Evolutionary conservation across 805 yeast genomes (phyloP), one percentile per base, ranked within the genome.

Genomic region (Candida argentea): DNA sequence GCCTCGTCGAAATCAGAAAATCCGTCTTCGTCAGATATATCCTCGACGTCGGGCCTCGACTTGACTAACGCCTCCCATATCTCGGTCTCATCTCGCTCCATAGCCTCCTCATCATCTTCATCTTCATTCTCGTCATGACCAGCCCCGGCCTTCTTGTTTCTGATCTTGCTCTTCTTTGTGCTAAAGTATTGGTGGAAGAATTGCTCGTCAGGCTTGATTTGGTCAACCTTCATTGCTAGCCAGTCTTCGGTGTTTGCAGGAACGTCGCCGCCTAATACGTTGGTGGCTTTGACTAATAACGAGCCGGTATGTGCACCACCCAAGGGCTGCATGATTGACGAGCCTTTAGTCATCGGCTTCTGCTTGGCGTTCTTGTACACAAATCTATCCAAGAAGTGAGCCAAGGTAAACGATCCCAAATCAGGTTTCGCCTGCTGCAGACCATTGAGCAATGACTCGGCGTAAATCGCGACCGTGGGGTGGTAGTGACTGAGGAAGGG

Each of bases 281-380:
- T 54, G 4, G 83, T 70, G n/a, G 84, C 73, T 43, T 64, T 75
- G 8, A 81, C 83, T 39, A 81, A 62, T 29, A 80, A 55, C 4
- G 76, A 60, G 6, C 81, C 83, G 13, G 83, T 76, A 37, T 78
- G 81, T 1, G 75, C 67, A 37, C 95, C 96, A 25, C 93, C 86
- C 39, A 91, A 65, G 28, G 98, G 97, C 64, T 91, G 98, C 97
- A 91, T 91, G 49, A 91, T 87, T 24, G 96, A 85, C 4, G 80
- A 65, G 45, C 97, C 97, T 50, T 81, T 76, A n/a, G 76, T 59
- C 19, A 62, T 52, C 12, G 75, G 65, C 53, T 79, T 82, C 43
- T 74, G 79, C 59, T 84, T 85, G 26, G 95, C 84, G 52, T 86
- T 85, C 57, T 84, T 80, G 62, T 91, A 91, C 22, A 91, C 95